Base-by-base conservation (phyloP, 2,329 filamentous ascomycete genomes). In the Talaromyces pinophilus region DNA sequence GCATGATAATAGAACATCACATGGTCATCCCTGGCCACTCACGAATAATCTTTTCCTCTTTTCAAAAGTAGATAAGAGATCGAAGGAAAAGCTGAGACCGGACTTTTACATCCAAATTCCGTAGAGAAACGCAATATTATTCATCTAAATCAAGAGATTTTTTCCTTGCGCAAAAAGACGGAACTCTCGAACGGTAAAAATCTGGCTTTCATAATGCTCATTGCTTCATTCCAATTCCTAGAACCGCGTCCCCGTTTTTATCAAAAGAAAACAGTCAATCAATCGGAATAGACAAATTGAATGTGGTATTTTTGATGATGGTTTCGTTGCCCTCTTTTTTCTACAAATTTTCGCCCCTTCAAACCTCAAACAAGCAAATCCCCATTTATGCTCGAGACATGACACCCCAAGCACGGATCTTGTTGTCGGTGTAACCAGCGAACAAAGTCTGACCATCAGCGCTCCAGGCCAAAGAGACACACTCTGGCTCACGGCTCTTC, bases 381-480 rank as follows among this genome's bases (percentile, higher is more conserved):
- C 44, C 69, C 71, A 75, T 77, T 75, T 92, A 93, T 84, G 90
- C 92, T 83, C 92, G 88, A 82, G 92, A 95, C 92, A 97, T 96
- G 80, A 97, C 93, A 85, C 93, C 93, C 93, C 93, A 97, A 76
- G 92, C 93, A 79, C 93, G 92, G 86, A 97, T 97, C 86, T 96
- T 91, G 90, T 97, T 98, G 87, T 99, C 95, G 77, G 95, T 99
- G 90, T 99, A 99, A 84, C 95, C 95, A 82, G 95, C 93, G 84
- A 99, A 99, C 82, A 99, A 87, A 80, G 95, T 98, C 90, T 98
- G 94, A 82, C 95, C 95, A 79, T 99, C 95, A 80, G 93, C 94
- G 82, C 89, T 92, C 95, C 95, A 99, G 81, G 94, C 94, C 85
- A 99, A 88, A 82, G 88, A 92, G 79, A 99, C 90, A 84, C 94